Evolutionary conservation across 2,329 filamentous ascomycete species (phyloP).

Genomic region (Pyrenophora graminea): DNA sequence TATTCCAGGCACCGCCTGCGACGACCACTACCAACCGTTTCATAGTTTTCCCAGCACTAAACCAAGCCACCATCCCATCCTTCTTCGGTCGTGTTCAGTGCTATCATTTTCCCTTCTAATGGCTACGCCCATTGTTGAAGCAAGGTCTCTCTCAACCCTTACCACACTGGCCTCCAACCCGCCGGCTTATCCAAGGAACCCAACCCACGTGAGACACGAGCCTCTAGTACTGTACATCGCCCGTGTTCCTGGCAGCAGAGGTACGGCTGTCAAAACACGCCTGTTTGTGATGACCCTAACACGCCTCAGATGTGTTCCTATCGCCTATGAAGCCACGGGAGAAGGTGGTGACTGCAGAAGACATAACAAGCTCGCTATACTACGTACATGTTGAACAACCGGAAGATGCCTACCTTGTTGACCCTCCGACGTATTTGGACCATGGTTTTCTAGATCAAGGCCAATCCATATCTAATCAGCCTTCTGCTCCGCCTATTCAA

Average conservation of each 20-base stretch:
- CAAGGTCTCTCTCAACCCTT: slow-evolving; percentile 78
- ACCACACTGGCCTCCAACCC: slow-evolving; percentile 83
- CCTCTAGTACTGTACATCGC: slow-evolving; percentile 88
- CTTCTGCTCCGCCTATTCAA: slow-evolving; percentile 27
- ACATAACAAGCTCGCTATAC: slow-evolving; percentile 86
- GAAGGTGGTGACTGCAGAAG: slow-evolving; percentile 85
- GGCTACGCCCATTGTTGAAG: slow-evolving; percentile 64
- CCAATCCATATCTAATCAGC: slow-evolving; percentile 11
- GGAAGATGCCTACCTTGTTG: slow-evolving; percentile 52
- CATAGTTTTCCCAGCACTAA: slow-evolving; percentile 6
- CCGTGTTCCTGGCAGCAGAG: slow-evolving; percentile 86
- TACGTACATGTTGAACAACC: slow-evolving; percentile 80
- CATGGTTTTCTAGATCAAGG: slow-evolving; percentile 15
- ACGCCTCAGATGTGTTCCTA: slow-evolving; percentile 76
- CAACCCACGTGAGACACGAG: slow-evolving; percentile 68
- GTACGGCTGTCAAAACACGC: slow-evolving; percentile 54
- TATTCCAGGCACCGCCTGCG: slow-evolving; percentile 18
- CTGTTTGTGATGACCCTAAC: slow-evolving; percentile 19
- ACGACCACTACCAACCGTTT: slow-evolving; percentile 5
- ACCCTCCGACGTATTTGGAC: slow-evolving; percentile 18
- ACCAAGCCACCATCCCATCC: slow-evolving; percentile 13
- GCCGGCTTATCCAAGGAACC: slow-evolving; percentile 80
- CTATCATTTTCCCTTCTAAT: slow-evolving; percentile 26
- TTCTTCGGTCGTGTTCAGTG: slow-evolving; percentile 12
- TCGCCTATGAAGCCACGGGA: slow-evolving; percentile 86